Conservation (phyloP, 352 stramenopile species). For the Phytophthora vignae region DNA sequence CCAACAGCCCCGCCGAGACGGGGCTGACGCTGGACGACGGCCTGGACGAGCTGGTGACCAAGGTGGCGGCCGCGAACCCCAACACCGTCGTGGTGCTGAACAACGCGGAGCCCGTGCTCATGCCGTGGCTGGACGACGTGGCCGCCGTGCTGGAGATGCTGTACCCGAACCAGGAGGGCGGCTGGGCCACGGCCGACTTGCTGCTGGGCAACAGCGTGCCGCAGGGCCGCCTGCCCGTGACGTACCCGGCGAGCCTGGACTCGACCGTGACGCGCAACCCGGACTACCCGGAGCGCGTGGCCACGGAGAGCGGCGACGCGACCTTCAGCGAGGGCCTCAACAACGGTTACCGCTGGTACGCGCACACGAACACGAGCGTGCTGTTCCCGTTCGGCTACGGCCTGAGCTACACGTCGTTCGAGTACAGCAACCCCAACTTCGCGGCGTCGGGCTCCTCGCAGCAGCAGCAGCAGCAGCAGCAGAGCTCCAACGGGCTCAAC, state of each 20-base stretch:
- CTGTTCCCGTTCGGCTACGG: slow-evolving; percentile 44
- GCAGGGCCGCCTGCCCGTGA: slow-evolving; percentile 39
- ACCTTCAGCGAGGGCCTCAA: slow-evolving; percentile 46
- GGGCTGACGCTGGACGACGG: slow-evolving; percentile 39
- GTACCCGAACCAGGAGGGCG: slow-evolving; percentile 35
- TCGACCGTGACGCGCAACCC: slow-evolving; percentile 41
- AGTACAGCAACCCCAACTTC: slow-evolving; percentile 44
- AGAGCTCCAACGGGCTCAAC: slow-evolving; percentile 14
- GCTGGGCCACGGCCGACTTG: slow-evolving; percentile 39
- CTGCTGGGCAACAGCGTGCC: slow-evolving; percentile 40
- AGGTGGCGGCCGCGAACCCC: slow-evolving; percentile 39
- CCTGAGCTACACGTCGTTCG: slow-evolving; percentile 44
- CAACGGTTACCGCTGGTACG: slow-evolving; percentile 46
- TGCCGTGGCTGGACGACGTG: slow-evolving; percentile 42
- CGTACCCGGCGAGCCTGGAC: slow-evolving; percentile 36
- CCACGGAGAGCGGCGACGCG: slow-evolving; percentile 32
- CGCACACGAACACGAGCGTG: slow-evolving; percentile 40
- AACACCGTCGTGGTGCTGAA: slow-evolving; percentile 49
- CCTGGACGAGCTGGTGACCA: slow-evolving; percentile 36
- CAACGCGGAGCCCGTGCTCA: slow-evolving; percentile 31
- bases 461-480: not conserved
- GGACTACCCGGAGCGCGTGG: slow-evolving; percentile 37
- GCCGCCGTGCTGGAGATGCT: slow-evolving; percentile 44
- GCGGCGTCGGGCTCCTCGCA: slow-evolving; percentile 11
- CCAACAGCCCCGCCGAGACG: slow-evolving; percentile 36